phyloP scores from a whole-genome alignment of 1,284 basidiomycete species.

The Vanrija sp. region DNA sequence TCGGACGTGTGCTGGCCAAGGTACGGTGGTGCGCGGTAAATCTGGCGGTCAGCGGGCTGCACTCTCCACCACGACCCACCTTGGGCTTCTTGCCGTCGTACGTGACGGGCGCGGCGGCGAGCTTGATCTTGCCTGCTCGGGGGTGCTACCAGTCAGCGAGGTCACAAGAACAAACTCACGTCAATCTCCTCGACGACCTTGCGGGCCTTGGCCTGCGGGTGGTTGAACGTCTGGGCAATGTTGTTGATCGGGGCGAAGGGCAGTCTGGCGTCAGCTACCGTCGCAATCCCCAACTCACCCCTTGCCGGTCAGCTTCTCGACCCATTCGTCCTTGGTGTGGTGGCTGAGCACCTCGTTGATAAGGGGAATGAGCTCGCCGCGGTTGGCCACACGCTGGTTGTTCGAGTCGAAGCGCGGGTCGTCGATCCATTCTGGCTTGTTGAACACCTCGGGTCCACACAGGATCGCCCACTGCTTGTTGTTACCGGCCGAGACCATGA shows the following conservation, averaged over 20 bases:
- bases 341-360: constrained; percentile 63
- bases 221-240: constrained; percentile 81
- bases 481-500: constrained; percentile 93
- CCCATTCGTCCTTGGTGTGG: constrained; percentile 65
- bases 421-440: constrained; percentile 35
- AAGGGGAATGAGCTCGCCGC: constrained; percentile 65
- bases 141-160: constrained; percentile 57
- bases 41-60: constrained; percentile 53
- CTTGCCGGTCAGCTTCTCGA: constrained; percentile 64
- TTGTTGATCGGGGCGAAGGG: constrained; percentile 90
- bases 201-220: constrained; percentile 76
- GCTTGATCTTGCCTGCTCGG: constrained; percentile 73
- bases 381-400: constrained; percentile 68
- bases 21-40: constrained; percentile 73
- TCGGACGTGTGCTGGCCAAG: constrained; percentile 76
- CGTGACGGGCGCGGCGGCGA: constrained; percentile 78
- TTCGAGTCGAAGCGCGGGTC: constrained; percentile 66
- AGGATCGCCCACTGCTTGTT: constrained; percentile 65
- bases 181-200: constrained; percentile 61
- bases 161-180: constrained; percentile 44
- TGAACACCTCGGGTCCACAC: constrained; percentile 39
- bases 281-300: constrained; percentile 56
- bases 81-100: constrained; percentile 71
- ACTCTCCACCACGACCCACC: constrained; percentile 18
- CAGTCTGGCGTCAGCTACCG: constrained; percentile 53